Evolutionary conservation across 352 stramenopile species (phyloP), one percentile per base, ranked within the genome.

Genomic region (Detonula confervacea): DNA sequence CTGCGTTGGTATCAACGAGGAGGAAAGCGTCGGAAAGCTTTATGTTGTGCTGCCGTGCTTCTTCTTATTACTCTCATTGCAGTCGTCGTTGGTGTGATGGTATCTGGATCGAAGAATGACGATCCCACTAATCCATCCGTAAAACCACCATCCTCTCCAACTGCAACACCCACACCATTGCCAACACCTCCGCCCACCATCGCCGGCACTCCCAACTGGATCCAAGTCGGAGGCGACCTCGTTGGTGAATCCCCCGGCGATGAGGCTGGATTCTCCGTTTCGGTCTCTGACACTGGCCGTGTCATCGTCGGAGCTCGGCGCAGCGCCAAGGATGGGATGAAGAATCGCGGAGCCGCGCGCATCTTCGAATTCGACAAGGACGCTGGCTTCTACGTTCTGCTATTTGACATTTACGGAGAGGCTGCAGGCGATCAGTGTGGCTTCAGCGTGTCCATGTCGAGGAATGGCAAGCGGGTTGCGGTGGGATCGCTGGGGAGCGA

Each of bases 371-470:
- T 83, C 63, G 59, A 87, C 27, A 27, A 12, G 5, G 16, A 39
- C 18, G 62, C 24, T 25, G 64, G 73, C n/a, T 78, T 69, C 49
- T 87, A 81, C 37, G 57, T 65, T 35, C 59, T 59, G 22, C 61
- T 84, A 37, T 64, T 39, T 16, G 65, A 80, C 51, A 72, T 86
- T 22, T 57, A 80, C 46, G 81, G 81, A 25, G 77, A 88, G 63
- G 46, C 52, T 47, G 70, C 54, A 46, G 81, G 81, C 20, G 81
- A 88, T 74, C 81, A 85, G 66, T 83, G 67, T 51, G 81, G 81
- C 7, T 86, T 83, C 37, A 80, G 67, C 72, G 72, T 88, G 24
- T 81, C 80, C 25, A 84, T 87, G 47, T 76, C 80, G n/a, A 68
- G 56, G 39, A 60, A 84, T 64, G 80, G 80, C 18, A 76, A 62